Conservation (phyloP, 1,139 yeast genomes). For the Taphrina confusa region DNA sequence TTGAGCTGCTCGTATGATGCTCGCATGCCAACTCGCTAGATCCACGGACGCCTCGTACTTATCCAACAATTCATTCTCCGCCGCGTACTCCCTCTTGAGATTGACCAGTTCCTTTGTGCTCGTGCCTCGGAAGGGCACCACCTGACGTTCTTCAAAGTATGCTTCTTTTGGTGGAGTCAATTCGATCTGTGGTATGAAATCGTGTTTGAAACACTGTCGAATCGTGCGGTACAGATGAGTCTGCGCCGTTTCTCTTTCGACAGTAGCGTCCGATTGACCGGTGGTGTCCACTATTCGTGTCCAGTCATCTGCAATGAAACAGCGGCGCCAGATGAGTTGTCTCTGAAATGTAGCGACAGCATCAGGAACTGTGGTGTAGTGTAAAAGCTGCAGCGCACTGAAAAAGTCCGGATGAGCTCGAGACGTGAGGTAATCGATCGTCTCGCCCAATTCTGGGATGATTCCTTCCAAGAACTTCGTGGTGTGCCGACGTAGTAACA, state of each 20-base stretch:
- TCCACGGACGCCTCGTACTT: constrained; percentile 42
- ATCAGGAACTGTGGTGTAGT: constrained; percentile 18
- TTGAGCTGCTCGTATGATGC: constrained; percentile 49
- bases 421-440: constrained; percentile 62
- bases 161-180: not conserved
- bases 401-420: constrained; percentile 49
- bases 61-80: constrained; percentile 43
- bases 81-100: constrained; percentile 44
- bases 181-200: not conserved
- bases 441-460: constrained; percentile 52
- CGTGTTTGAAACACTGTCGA: not conserved
- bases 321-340: constrained; percentile 61
- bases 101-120: constrained; percentile 40
- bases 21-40: constrained; percentile 48
- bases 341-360: constrained; percentile 18
- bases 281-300: constrained; percentile 49
- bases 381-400: constrained; percentile 51
- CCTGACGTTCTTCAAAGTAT: constrained; percentile 8
- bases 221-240: constrained; percentile 9
- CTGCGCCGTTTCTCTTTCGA: constrained; percentile 44
- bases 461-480: constrained; percentile 49
- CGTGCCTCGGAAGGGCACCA: constrained; percentile 11
- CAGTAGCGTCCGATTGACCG: constrained; percentile 52
- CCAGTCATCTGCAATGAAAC: constrained; percentile 66
- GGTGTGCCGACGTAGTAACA: constrained; percentile 46